phyloP scores from a whole-genome alignment of 2,329 filamentous ascomycete genomes.

The Parafenestella ontariensis region DNA sequence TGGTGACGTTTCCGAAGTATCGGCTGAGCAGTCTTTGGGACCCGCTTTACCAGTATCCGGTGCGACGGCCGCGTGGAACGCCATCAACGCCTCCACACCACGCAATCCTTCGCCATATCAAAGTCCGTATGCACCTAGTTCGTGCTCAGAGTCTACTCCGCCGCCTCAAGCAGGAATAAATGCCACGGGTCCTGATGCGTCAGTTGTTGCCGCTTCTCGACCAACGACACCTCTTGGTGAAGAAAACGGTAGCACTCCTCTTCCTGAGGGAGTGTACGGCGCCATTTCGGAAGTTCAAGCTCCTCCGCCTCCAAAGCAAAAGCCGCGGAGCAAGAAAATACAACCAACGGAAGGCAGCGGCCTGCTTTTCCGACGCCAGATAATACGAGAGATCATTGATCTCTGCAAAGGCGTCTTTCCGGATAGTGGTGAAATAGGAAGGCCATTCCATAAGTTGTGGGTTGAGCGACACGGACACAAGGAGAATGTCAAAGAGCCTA shows the following conservation, averaged over 20 bases:
- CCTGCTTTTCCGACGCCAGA: conserved; percentile 43
- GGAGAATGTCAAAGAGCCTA: conserved; percentile 53
- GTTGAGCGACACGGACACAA: conserved; percentile 48
- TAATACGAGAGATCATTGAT: conserved; percentile 63
- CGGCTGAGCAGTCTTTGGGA: not conserved
- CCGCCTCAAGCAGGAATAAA: not conserved
- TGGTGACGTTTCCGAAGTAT: not conserved
- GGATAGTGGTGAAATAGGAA: conserved; percentile 61
- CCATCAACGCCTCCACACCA: conserved; percentile 21
- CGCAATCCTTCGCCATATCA: conserved; percentile 14
- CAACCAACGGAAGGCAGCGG: conserved; percentile 19
- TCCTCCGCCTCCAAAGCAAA: conserved; percentile 10
- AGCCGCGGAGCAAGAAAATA: conserved; percentile 9
- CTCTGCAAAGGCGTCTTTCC: conserved; percentile 64
- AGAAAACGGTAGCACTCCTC: not conserved
- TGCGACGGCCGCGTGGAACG: conserved; percentile 19
- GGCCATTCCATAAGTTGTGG: conserved; percentile 63
- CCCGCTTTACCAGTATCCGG: not conserved
- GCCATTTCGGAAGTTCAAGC: conserved; percentile 8
- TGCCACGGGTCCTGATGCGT: not conserved
- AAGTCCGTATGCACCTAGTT: conserved; percentile 24
- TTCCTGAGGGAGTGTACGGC: conserved; percentile 1
- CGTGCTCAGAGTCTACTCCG: not conserved
- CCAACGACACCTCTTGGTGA: not conserved
- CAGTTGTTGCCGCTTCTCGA: not conserved